These are phyloP conservation scores for Phoenix dactylifera DNA, from an alignment of 176 grass and related monocot species.

Conservation along the genomic window DNA sequence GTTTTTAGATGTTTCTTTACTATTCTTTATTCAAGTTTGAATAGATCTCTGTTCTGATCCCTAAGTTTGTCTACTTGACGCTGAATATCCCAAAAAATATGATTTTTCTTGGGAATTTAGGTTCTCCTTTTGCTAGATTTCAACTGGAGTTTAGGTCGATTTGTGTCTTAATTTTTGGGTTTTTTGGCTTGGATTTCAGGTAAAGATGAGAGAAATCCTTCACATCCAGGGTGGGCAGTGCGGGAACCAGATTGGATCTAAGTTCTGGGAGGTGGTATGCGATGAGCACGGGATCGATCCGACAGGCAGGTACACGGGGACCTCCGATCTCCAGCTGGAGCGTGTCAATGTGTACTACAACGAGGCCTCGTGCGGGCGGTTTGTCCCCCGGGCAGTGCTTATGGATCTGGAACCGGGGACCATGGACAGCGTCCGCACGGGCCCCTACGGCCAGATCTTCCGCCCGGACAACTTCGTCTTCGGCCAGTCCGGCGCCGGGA, in stretches of 20 bases:
- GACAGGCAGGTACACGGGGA: slow-evolving; percentile 32
- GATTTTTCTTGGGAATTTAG: too few relatives aligned
- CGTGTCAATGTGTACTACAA: slow-evolving; percentile 81
- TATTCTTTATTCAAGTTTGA: not conserved
- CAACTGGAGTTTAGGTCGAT: too few relatives aligned
- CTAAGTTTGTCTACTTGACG: too few relatives aligned
- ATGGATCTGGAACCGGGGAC: slow-evolving; percentile 83
- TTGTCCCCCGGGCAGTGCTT: slow-evolving; percentile 60
- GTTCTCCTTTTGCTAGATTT: too few relatives aligned
- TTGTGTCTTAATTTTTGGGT: too few relatives aligned
- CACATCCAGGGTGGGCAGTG: slow-evolving; percentile 73
- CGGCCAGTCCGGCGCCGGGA: slow-evolving; percentile 64
- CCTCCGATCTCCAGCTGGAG: slow-evolving; percentile 60
- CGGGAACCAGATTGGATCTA: slow-evolving; percentile 69
- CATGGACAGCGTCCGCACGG: slow-evolving; percentile 69
- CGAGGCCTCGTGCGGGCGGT: slow-evolving; percentile 56
- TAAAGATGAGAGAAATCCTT: slow-evolving; percentile 57
- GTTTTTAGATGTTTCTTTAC: too few relatives aligned
- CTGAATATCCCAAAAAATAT: too few relatives aligned
- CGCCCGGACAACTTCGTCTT: slow-evolving; percentile 70
- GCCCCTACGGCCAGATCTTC: slow-evolving; percentile 60
- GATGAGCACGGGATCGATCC: slow-evolving; percentile 68
- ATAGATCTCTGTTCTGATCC: not conserved
- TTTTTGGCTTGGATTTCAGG: not conserved
- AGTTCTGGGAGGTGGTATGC: slow-evolving; percentile 77